Percentiles rank a stretch among this genome's conserved stretches.
Conservation (phyloP, 139 green algal species). For the Chlorella sp. region DNA sequence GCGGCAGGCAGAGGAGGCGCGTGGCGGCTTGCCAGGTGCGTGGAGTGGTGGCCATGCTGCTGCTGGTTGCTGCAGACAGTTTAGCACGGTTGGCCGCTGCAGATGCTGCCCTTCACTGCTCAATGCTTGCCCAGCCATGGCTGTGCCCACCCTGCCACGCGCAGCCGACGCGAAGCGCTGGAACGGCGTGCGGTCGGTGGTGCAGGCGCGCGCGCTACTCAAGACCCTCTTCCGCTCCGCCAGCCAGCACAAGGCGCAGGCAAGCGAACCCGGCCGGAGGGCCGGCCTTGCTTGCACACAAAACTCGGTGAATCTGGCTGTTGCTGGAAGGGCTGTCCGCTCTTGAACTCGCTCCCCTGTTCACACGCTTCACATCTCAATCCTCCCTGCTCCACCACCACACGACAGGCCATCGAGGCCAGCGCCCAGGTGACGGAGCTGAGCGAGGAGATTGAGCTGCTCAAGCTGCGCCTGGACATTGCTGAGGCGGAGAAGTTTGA, state of each 20-base stretch:
- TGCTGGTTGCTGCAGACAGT: no score
- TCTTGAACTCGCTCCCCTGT: no score
- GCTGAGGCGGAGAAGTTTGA: constrained; percentile 69
- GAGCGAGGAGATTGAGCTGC: constrained; percentile 74
- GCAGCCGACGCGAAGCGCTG: constrained; percentile 78
- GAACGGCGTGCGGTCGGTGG: constrained; percentile 67
- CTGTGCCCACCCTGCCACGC: no score
- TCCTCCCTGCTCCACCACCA: no score
- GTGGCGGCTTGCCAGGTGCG: constrained; percentile 45
- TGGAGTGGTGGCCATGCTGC: no score
- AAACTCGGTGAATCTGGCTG: no score
- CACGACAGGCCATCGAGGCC: constrained; percentile 60
- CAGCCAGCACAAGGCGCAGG: constrained; percentile 70
- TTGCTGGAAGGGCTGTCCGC: no score
- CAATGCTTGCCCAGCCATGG: no score
- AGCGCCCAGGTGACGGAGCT: constrained; percentile 60
- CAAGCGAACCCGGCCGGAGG: not conserved
- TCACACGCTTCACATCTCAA: no score
- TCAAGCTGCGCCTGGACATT: constrained; percentile 77
- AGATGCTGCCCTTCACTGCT: no score
- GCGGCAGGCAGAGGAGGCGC: constrained; percentile 75
- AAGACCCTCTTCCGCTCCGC: constrained; percentile 74
- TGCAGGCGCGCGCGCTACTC: constrained; percentile 78
- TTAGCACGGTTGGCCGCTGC: no score
- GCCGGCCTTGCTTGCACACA: no score